Conservation (phyloP, 179 eudicot species). For the Nepenthes alata region DNA sequence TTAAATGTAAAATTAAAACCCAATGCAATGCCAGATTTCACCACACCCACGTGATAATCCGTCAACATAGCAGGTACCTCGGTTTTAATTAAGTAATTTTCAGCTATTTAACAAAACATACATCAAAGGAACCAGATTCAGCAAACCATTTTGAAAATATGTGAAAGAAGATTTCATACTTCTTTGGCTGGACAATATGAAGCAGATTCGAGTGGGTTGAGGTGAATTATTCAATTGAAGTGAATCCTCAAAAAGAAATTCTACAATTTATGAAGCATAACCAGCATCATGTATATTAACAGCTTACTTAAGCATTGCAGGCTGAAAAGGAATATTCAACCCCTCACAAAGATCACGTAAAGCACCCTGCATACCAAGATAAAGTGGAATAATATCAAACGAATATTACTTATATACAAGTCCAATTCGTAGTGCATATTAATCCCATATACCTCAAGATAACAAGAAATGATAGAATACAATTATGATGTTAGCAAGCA, state of each 20-base stretch:
- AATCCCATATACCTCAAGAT: neutral
- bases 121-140: no score
- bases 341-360: slow-evolving; percentile 76
- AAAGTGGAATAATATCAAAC: slow-evolving; percentile 7
- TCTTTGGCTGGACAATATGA: no score
- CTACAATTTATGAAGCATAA: neutral
- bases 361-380: slow-evolving; percentile 37
- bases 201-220: no score
- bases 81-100: no score
- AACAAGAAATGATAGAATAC: neutral
- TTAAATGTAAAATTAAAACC: no score
- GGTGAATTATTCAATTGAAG: no score
- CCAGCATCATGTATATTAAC: neutral
- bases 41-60: no score
- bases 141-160: no score
- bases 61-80: no score
- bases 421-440: neutral
- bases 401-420: neutral
- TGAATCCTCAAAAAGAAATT: neutral
- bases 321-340: slow-evolving; percentile 70
- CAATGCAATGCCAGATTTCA: no score
- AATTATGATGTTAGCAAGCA: neutral
- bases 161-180: no score
- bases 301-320: slow-evolving; percentile 78
- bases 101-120: no score